A percentile compares a stretch with the other conserved stretches of the same genome.
Conservation (phyloP, 1,139 yeast genomes). For the Geotrichum siamense region DNA sequence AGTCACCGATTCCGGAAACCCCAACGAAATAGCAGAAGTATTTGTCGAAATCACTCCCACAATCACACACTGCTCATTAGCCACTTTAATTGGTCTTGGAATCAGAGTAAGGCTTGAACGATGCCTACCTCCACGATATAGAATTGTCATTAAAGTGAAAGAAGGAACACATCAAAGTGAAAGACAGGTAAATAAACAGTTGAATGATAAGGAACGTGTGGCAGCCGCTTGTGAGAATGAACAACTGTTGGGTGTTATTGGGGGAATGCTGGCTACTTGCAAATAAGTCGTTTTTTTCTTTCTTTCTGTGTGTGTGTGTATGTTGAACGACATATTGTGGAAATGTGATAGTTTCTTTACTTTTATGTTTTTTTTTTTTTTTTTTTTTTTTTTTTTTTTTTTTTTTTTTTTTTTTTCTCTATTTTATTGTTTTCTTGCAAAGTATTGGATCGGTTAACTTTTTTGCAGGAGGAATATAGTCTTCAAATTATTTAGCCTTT, state of each 20-base stretch:
- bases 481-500: too few relatives aligned
- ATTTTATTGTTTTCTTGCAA: too few relatives aligned
- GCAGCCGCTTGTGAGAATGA: conserved; percentile 99
- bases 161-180: conserved; percentile 96
- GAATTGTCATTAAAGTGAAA: conserved; percentile 72
- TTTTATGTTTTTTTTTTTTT: too few relatives aligned
- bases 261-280: conserved; percentile 87
- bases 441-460: too few relatives aligned
- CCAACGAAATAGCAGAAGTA: conserved; percentile 61
- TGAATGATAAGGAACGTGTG: conserved; percentile 94
- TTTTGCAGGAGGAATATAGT: too few relatives aligned
- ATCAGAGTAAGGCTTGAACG: conserved; percentile 87
- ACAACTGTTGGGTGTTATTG: conserved; percentile 77
- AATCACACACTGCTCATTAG: conserved; percentile 93
- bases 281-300: too few relatives aligned
- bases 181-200: conserved; percentile 89
- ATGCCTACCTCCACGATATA: conserved; percentile 75
- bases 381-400: too few relatives aligned
- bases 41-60: conserved; percentile 89
- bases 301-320: too few relatives aligned
- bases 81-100: conserved; percentile 92
- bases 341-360: too few relatives aligned
- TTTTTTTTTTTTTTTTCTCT: too few relatives aligned
- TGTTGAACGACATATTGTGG: too few relatives aligned
- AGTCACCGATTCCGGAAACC: conserved; percentile 51